Evolutionary conservation across 352 stramenopile species (phyloP).

Genomic region (Globisporangium yorkense): DNA sequence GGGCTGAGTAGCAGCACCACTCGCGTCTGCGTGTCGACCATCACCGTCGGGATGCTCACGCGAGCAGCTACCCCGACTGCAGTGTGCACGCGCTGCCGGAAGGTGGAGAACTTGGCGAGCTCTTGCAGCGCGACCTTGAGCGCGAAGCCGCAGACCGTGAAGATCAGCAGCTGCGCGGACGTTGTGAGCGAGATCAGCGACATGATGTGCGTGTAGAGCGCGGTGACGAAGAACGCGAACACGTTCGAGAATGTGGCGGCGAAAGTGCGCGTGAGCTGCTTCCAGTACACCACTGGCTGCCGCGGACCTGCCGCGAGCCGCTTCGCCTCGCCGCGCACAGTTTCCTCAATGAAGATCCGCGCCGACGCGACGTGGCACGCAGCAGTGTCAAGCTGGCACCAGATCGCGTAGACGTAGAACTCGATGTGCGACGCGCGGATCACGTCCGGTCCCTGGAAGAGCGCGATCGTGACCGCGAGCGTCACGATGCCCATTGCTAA

Average conservation of each 20-base stretch:
- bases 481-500: not conserved
- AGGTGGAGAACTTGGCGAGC: constrained; percentile 4
- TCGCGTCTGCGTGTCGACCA: constrained; percentile 34
- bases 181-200: not conserved
- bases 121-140: constrained; percentile 18
- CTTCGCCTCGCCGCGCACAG: not conserved
- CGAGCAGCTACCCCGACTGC: not conserved
- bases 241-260: not conserved
- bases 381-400: constrained; percentile 2
- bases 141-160: constrained; percentile 9
- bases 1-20: constrained; percentile 23
- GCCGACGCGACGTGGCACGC: not conserved
- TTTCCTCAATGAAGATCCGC: not conserved
- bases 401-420: constrained; percentile 3
- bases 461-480: not conserved
- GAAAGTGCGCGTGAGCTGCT: constrained; percentile 3
- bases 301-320: not conserved
- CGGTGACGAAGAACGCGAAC: not conserved
- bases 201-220: constrained; percentile 8
- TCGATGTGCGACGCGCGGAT: not conserved
- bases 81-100: constrained; percentile 6
- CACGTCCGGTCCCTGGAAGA: not conserved
- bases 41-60: constrained; percentile 19
- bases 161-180: constrained; percentile 1
- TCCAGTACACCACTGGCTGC: constrained; percentile 1